These are phyloP conservation scores for Penicillium canariense DNA, from an alignment of 495 filamentous ascomycete genomes.

Conservation along the genomic window DNA sequence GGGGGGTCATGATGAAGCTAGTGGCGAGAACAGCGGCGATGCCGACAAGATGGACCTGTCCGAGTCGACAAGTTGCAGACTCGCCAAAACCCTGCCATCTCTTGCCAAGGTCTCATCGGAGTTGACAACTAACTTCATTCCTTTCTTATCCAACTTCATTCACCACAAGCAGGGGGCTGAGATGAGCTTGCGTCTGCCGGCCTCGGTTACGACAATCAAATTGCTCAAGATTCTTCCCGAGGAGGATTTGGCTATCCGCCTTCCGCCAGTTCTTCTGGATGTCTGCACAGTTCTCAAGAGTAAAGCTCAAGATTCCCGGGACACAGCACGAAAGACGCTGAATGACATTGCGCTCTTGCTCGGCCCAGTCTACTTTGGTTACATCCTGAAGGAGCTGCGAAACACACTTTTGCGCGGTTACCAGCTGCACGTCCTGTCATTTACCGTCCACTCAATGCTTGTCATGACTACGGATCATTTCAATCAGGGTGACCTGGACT, in stretches of 20 bases:
- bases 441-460: conserved; percentile 89
- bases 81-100: conserved; percentile 66
- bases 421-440: conserved; percentile 93
- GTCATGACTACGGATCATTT: conserved; percentile 71
- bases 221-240: conserved; percentile 76
- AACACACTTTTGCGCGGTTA: conserved; percentile 78
- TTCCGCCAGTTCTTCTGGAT: conserved; percentile 84
- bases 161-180: conserved; percentile 91
- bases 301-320: conserved; percentile 80
- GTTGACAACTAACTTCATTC: conserved; percentile 70
- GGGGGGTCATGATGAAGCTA: conserved; percentile 30
- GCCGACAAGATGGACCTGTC: conserved; percentile 30
- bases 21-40: conserved; percentile 37
- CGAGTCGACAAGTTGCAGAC: conserved; percentile 36
- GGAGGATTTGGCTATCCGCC: conserved; percentile 62
- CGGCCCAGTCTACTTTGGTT: conserved; percentile 79
- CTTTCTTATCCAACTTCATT: conserved; percentile 72
- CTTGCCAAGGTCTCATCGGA: conserved; percentile 70
- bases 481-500: conserved; percentile 80
- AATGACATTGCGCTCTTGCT: conserved; percentile 75
- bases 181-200: conserved; percentile 85
- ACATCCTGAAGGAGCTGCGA: conserved; percentile 88
- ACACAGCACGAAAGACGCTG: conserved; percentile 85
- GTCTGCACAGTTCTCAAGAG: conserved; percentile 90
- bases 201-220: conserved; percentile 83